Evolutionary conservation across 345 rosid genomes (phyloP).

Genomic region (Nephelium lappaceum): DNA sequence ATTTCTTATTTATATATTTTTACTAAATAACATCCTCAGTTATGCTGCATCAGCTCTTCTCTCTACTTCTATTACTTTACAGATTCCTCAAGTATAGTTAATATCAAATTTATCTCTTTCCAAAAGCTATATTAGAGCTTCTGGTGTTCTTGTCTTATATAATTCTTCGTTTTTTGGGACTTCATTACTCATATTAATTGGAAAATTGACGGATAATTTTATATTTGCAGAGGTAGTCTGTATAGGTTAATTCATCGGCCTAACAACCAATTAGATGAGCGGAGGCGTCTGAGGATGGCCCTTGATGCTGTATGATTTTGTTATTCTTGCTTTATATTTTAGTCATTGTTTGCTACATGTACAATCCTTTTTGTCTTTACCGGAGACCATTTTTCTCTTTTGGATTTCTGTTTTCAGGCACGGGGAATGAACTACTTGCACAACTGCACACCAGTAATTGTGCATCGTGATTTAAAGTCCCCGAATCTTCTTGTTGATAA

Average conservation of each 20-base stretch:
- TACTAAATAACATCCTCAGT: neutral
- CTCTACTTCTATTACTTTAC: neutral
- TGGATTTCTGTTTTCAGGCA: slow-evolving; percentile 56
- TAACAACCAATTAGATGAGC: slow-evolving; percentile 89
- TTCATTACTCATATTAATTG: slow-evolving; percentile 13
- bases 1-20: neutral
- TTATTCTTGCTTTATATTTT: slow-evolving; percentile 17
- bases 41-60: neutral
- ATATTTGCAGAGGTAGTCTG: slow-evolving; percentile 89
- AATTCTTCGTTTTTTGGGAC: neutral
- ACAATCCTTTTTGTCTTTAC: slow-evolving; percentile 16
- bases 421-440: slow-evolving; percentile 98
- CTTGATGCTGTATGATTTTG: slow-evolving; percentile 77
- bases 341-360: neutral
- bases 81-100: neutral
- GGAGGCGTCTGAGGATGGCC: slow-evolving; percentile 94
- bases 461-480: slow-evolving; percentile 92
- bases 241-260: slow-evolving; percentile 89
- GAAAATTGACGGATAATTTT: slow-evolving; percentile 9
- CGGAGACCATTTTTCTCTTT: slow-evolving; percentile 25
- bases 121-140: neutral
- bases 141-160: neutral
- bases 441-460: slow-evolving; percentile 81
- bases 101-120: neutral
- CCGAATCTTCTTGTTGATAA: slow-evolving; percentile 93